Conservation (phyloP, 2,329 filamentous ascomycete genomes). For the Ceratocystis variospora region DNA sequence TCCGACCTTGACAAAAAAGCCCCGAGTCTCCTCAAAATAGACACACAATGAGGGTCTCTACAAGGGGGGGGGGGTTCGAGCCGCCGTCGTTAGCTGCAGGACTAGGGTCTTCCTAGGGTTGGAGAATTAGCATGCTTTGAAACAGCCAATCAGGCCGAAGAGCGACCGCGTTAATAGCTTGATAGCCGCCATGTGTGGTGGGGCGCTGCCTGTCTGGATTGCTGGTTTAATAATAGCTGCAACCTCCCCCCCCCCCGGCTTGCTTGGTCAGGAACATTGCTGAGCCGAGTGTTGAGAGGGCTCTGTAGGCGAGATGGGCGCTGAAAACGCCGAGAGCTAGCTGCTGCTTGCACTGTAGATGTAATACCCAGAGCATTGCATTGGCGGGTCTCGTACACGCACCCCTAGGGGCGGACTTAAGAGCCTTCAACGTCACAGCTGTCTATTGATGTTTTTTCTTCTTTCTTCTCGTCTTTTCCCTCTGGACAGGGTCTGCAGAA, state of each 20-base stretch:
- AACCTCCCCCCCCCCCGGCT: too few relatives aligned
- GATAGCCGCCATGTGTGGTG: not conserved
- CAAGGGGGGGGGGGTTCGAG: too few relatives aligned
- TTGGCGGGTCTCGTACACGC: not conserved
- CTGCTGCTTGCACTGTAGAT: not conserved
- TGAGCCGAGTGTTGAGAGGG: not conserved
- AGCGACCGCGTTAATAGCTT: not conserved
- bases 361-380: not conserved
- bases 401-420: not conserved
- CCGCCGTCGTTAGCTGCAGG: not conserved
- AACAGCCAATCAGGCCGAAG: not conserved
- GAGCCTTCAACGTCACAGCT: not conserved
- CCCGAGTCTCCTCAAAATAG: constrained; percentile 2
- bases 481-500: not conserved
- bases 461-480: not conserved
- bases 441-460: constrained; percentile 2
- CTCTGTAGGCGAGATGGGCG: not conserved
- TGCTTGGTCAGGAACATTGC: too few relatives aligned
- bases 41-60: not conserved
- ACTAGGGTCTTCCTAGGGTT: not conserved
- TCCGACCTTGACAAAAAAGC: not conserved
- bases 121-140: not conserved
- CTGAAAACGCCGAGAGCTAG: not conserved
- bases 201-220: not conserved
- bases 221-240: constrained; percentile 1